A percentile compares a stretch with the other conserved stretches of the same genome.
Evolutionary conservation across 176 grass and related monocot species (phyloP).

Genomic region (maize (Zea mays)): Zm-B73-REFERENCE-NAM-5.0 NC_050099.1:46283001-46283500

Average conservation of each 20-base stretch:
- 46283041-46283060: constrained; percentile 16
- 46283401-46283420: constrained; percentile 27
- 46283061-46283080: background rate
- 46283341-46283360: constrained; percentile 95
- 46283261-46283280: constrained; percentile 5
- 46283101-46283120: constrained; percentile 66
- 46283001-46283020: constrained; percentile 5
- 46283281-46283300: constrained; percentile 23
- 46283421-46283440: constrained; percentile 26
- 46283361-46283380: constrained; percentile 91
- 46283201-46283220: constrained; percentile 96
- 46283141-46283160: constrained; percentile 83
- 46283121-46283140: constrained; percentile 98
- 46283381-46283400: constrained; percentile 39
- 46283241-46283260: constrained; percentile 27
- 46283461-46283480: constrained; percentile 4
- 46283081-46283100: constrained; percentile 20
- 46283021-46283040: constrained; percentile 9
- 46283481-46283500: background rate
- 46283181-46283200: constrained; percentile 79
- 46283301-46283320: constrained; percentile 63
- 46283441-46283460: constrained; percentile 6
- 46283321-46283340: constrained; percentile 95
- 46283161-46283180: constrained; percentile 73
- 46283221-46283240: constrained; percentile 83